A percentile compares a stretch with the other conserved stretches of the same genome.
Conservation (phyloP, 2,329 filamentous ascomycete species). For the Trichoderma asperellum region DNA sequence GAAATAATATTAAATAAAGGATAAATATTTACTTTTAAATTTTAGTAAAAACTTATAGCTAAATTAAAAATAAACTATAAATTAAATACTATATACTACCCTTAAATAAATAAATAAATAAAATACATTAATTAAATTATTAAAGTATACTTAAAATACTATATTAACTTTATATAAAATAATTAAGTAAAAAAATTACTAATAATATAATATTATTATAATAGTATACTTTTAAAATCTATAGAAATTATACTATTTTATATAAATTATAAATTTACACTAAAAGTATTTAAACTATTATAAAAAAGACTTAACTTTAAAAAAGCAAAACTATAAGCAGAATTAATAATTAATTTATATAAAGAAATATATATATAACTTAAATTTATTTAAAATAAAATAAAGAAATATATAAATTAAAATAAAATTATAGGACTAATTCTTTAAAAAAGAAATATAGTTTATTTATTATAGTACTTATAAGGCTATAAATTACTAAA, state of each 20-base stretch:
- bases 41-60: too few species aligned
- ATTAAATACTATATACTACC: not conserved
- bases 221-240: not conserved
- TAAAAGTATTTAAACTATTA: not conserved
- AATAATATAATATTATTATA: not conserved
- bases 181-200: not conserved
- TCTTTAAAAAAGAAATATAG: not conserved
- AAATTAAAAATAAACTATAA: not conserved
- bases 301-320: not conserved
- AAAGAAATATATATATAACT: not conserved
- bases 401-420: not conserved
- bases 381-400: slow-evolving; percentile 15
- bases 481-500: not conserved
- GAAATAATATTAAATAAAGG: too few species aligned
- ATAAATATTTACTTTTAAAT: too few species aligned
- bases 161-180: slow-evolving; percentile 4
- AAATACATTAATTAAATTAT: not conserved
- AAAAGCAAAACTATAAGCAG: not conserved
- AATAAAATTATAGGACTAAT: too few species aligned
- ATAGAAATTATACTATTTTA: not conserved
- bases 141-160: not conserved
- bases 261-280: not conserved
- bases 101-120: slow-evolving; percentile 15
- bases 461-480: slow-evolving; percentile 13
- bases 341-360: not conserved